Conservation (phyloP, 1,284 basidiomycete genomes). For the Moesziomyces sp. region DNA sequence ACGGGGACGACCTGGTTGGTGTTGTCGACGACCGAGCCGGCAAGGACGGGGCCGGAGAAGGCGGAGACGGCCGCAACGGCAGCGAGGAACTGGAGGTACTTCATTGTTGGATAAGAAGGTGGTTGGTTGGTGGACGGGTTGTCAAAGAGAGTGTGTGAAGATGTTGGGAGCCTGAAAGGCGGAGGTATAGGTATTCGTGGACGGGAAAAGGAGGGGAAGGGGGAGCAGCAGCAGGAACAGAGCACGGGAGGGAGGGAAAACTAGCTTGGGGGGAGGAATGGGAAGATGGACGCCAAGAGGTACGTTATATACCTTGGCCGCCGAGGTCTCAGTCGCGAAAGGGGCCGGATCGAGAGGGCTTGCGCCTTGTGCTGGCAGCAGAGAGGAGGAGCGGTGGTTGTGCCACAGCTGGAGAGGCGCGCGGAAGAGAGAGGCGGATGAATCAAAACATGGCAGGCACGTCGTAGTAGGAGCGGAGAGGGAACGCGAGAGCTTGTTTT, state of each 20-base stretch:
- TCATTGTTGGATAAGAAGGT: constrained; percentile 24
- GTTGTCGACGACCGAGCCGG: constrained; percentile 33
- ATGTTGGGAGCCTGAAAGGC: constrained; percentile 12
- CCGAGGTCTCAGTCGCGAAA: constrained; percentile 13
- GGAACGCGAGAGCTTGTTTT: constrained; percentile 14
- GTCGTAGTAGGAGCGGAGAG: background rate
- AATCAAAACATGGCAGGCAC: constrained; percentile 43
- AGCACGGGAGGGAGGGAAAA: constrained; percentile 22
- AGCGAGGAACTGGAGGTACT: constrained; percentile 53
- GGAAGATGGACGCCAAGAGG: constrained; percentile 1
- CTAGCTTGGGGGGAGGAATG: constrained; percentile 36
- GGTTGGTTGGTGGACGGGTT: constrained; percentile 15
- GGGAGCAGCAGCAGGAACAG: constrained; percentile 43
- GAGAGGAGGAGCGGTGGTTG: too few relatives aligned
- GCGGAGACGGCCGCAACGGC: constrained; percentile 47
- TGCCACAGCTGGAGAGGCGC: background rate
- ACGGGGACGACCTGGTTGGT: constrained; percentile 44
- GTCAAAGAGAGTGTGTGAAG: constrained; percentile 14
- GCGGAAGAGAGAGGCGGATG: background rate
- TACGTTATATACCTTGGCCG: constrained; percentile 28
- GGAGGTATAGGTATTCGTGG: constrained; percentile 13
- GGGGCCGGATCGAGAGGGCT: constrained; percentile 5
- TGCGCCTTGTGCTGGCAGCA: background rate
- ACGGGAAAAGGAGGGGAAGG: constrained; percentile 9
- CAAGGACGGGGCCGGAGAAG: constrained; percentile 44